phyloP scores from a whole-genome alignment of 2,329 filamentous ascomycete species.

The Fusarium heterosporum region DNA sequence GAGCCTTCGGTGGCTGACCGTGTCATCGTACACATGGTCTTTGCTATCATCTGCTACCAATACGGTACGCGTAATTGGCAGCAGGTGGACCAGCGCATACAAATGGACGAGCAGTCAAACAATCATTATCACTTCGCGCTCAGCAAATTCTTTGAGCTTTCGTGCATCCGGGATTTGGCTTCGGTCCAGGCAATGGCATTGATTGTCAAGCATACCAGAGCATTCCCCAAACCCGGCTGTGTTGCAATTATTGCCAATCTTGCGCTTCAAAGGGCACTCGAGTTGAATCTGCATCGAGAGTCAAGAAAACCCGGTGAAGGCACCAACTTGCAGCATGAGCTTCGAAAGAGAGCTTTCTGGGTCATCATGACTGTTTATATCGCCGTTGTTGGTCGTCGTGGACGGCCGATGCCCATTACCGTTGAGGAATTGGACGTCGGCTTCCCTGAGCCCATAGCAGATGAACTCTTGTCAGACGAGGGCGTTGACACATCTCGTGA shows the following conservation, averaged over 20 bases:
- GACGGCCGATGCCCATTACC: constrained; percentile 79
- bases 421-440: constrained; percentile 83
- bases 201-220: constrained; percentile 77
- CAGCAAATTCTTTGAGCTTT: constrained; percentile 74
- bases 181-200: constrained; percentile 80
- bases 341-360: constrained; percentile 85
- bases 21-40: constrained; percentile 81
- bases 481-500: constrained; percentile 67
- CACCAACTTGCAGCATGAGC: constrained; percentile 74
- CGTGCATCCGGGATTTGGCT: constrained; percentile 69
- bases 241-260: constrained; percentile 75
- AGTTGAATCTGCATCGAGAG: constrained; percentile 81
- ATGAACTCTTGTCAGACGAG: constrained; percentile 75
- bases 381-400: constrained; percentile 79
- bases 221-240: constrained; percentile 82
- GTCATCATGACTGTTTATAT: constrained; percentile 73
- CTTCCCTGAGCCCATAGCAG: constrained; percentile 76
- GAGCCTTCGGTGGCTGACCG: constrained; percentile 72
- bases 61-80: constrained; percentile 77
- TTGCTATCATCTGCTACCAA: constrained; percentile 82
- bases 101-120: constrained; percentile 74
- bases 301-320: constrained; percentile 61
- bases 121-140: constrained; percentile 82
- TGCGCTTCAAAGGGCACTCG: constrained; percentile 76
- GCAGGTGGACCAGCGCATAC: constrained; percentile 63